Evolutionary conservation across 768 basidiomycete species (phyloP).

Genomic region (Lactifluus volemus): DNA sequence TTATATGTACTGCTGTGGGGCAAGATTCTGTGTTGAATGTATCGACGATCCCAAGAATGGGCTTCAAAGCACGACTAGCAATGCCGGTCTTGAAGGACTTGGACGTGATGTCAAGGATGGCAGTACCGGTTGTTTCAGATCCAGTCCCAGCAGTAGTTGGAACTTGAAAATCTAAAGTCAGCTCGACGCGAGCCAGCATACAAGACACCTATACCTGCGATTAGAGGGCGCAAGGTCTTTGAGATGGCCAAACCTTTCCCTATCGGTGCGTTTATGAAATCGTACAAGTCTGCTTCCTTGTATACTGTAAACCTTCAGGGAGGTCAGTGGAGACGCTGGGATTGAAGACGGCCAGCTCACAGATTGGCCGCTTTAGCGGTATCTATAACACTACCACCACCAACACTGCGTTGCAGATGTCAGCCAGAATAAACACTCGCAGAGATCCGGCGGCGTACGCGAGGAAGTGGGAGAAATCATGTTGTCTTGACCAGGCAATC

Average conservation of each 20-base stretch:
- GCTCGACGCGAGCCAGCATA: background rate
- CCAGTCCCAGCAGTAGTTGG: constrained; percentile 83
- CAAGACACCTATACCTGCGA: constrained; percentile 46
- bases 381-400: constrained; percentile 93
- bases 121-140: constrained; percentile 91
- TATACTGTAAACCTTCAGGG: constrained; percentile 72
- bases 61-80: constrained; percentile 84
- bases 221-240: constrained; percentile 68
- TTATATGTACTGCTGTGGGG: constrained; percentile 87
- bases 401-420: constrained; percentile 44
- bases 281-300: constrained; percentile 85
- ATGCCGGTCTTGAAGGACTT: constrained; percentile 95
- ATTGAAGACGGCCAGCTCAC: constrained; percentile 30
- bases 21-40: constrained; percentile 87
- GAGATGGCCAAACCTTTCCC: constrained; percentile 85
- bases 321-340: background rate
- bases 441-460: constrained; percentile 44
- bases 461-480: constrained; percentile 89
- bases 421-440: background rate
- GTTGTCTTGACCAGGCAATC: constrained; percentile 76
- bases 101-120: constrained; percentile 89
- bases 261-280: constrained; percentile 95
- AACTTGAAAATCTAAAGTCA: constrained; percentile 29
- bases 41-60: constrained; percentile 73
- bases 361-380: constrained; percentile 94